Base-by-base conservation (phyloP, 176 grass and related monocot species). In the Lolium perenne region DNA sequence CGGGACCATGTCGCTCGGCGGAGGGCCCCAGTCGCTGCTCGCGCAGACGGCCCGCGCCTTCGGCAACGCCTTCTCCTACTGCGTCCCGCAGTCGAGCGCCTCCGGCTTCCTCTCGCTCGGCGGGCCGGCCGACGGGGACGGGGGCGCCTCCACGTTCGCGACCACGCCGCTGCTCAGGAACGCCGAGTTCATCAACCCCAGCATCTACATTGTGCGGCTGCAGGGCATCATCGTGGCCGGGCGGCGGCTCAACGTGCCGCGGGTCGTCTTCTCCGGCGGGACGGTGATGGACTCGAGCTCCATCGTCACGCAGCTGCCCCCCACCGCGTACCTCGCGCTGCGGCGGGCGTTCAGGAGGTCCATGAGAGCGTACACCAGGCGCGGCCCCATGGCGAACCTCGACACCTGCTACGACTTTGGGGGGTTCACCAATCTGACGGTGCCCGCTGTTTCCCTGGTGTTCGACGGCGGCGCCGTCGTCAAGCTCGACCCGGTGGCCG, bases 271-370 rank as follows among this genome's bases (percentile, higher is more conserved):
- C 80, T 46, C 83, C 15, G 67, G 75, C 11, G 91, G 91, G 9
- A 80, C 86, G 9, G 73, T 95, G 57, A 92, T 95, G 15, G 93
- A 95, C 54, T 89, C 93, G 1, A 88, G 93, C 22, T 84, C 93
- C 8, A 70, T 88, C 16, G 79, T 95, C 80, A 89, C 86, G 2
- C 87, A 77, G 62, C 74, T 92, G 20, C 93, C 86, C 9, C 55
- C 88, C 14, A 71, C 71, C 35, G 91, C 91, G 45, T 95, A 95
- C 91, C 40, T 55, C 15, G 71, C 86, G 7, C 85, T 95, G 9
- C 82, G 93, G 20, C 38, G 48, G 3, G 91, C 88, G 7, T 95
- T 92, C 81, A 74, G 76, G 69, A 49, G 40, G 47, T 7, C 18
- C 2, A 95, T 95, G 93, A 38, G 22, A 13, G 2, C 38, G 35